Percentiles rank a stretch among this genome's conserved stretches.
phyloP scores from a whole-genome alignment of 257 asterid genomes.

The Jaltomata sinuosa region DNA sequence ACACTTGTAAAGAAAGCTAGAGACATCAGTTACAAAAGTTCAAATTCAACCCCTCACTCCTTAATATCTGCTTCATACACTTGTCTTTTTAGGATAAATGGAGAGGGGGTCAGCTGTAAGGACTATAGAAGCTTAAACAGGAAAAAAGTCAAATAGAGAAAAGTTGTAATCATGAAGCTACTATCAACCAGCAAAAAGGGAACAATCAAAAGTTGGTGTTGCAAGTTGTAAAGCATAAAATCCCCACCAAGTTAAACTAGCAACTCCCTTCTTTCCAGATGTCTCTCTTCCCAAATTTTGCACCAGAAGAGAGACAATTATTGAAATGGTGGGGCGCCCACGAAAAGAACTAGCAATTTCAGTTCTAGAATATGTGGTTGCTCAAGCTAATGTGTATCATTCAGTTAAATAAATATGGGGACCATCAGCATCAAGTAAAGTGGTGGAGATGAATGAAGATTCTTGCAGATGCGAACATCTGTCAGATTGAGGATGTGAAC shows the following conservation, averaged over 20 bases:
- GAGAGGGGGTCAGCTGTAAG: background rate
- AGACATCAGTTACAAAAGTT: background rate
- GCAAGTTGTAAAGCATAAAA: background rate
- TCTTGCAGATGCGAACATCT: background rate
- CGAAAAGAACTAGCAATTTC: constrained; percentile 12
- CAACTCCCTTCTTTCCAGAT: constrained; percentile 14
- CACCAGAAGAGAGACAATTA: constrained; percentile 4
- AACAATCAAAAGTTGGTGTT: background rate
- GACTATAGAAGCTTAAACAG: background rate
- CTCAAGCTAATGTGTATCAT: background rate
- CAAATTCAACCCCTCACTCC: background rate
- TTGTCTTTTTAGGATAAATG: background rate
- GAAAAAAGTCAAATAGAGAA: background rate
- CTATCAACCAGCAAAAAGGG: background rate
- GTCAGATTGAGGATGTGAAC: background rate
- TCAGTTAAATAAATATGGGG: background rate
- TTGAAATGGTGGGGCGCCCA: constrained; percentile 7
- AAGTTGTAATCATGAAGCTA: background rate
- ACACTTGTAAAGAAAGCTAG: background rate
- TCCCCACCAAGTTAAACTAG: constrained; percentile 1
- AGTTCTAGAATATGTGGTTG: constrained; percentile 1
- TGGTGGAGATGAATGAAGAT: background rate
- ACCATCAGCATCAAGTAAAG: background rate
- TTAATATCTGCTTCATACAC: constrained; percentile 5
- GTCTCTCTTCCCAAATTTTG: constrained; percentile 2